Base-by-base conservation (phyloP, 2,329 filamentous ascomycete genomes). In the Davidsoniella virescens region DNA sequence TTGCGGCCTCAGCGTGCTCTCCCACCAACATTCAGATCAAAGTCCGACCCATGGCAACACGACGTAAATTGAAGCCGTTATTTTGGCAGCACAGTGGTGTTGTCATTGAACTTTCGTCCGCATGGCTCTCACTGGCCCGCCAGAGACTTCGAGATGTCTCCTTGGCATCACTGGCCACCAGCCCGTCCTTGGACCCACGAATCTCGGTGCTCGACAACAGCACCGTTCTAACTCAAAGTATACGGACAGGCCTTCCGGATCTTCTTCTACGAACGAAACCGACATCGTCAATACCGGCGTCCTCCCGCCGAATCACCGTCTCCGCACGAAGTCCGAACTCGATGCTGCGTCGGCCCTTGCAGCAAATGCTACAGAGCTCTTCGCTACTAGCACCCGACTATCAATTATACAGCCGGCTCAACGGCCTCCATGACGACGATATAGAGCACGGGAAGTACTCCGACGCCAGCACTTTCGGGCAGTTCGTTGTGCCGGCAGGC, bases 81-180 rank as follows among this genome's bases (percentile, higher is more conserved):
- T 54, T 55, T 25, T 54, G 50, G 50, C 44, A 48, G 49, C 54
- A 55, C 33, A 48, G 52, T 9, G 52, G 44, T 7, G 48, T 33
- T 12, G 41, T 39, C 29, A 44, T 55, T 18, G 52, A 54, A 17
- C 38, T 49, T 9, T 51, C 52, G 16, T 37, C 52, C 10, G 44
- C 52, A 36, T 52, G 54, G 52, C 46, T 52, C 7, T 44, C 46
- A 12, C 18, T 44, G n/a, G 41, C 41, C 12, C 51, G 46, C 29
- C 33, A 49, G 29, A 44, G 37, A 37, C 41, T 49, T 12, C 17
- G 14, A 26, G 20, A 45, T 12, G 17, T 37, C 5, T 39, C 39
- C 2, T 26, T 49, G 18, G 36, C 9, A 2, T 33, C 26, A 3
- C 50, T 38, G 4, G 36, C 50, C 4, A 9, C 47, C 14, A 37